Conservation (phyloP, 129 eudicot genomes). For the Chrysanthemum seticuspe region DNA sequence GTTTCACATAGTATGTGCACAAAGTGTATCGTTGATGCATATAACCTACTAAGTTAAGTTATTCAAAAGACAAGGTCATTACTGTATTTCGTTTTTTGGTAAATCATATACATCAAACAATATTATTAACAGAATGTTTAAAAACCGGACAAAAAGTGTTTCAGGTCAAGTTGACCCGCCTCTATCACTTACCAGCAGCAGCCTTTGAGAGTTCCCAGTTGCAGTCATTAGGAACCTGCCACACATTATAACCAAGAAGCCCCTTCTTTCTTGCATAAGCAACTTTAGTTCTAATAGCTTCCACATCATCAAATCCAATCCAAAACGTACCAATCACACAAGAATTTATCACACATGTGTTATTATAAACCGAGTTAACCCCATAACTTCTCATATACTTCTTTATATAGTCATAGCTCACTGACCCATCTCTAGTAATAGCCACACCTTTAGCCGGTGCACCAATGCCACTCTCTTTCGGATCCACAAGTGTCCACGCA, state of each 20-base stretch:
- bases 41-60: not conserved
- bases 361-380: constrained; percentile 32
- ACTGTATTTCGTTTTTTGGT: no score
- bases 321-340: constrained; percentile 45
- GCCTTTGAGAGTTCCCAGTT: constrained; percentile 62
- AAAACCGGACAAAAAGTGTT: no score
- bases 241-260: constrained; percentile 63
- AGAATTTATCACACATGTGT: constrained; percentile 39
- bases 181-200: constrained; percentile 45
- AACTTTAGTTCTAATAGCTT: constrained; percentile 48
- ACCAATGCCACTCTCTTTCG: constrained; percentile 35
- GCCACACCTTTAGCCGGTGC: constrained; percentile 50
- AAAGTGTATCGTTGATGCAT: not conserved
- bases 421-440: constrained; percentile 29
- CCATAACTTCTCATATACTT: constrained; percentile 19
- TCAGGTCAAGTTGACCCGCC: no score
- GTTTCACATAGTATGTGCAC: no score
- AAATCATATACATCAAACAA: no score
- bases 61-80: not conserved
- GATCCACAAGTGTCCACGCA: constrained; percentile 50
- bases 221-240: constrained; percentile 53
- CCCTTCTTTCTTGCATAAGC: constrained; percentile 44
- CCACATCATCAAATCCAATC: constrained; percentile 59
- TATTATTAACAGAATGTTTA: no score
- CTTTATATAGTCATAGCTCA: constrained; percentile 40